Base-by-base conservation (phyloP, 2,329 filamentous ascomycete genomes). In the Fusarium nodosum region DNA sequence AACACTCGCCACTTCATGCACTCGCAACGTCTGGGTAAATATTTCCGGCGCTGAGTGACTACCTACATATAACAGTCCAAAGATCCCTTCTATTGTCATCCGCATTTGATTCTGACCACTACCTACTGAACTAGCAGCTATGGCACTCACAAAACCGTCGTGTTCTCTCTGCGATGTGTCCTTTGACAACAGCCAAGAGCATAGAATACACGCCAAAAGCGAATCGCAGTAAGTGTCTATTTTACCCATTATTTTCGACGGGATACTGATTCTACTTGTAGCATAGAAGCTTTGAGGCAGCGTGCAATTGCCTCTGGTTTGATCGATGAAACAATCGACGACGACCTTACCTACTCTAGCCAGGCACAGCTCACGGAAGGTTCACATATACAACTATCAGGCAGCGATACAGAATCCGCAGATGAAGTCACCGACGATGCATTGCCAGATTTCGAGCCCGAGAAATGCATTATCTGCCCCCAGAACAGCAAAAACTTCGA, bases 401-500 rank as follows among this genome's bases (percentile, higher is more conserved):
- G 18, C 9, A 54, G 38, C 22, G 52, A 52, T 6, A 41, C 34
- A 7, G 59, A 57, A 5, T 6, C 11, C 1, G 38, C 20, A 6
- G 28, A 20, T 6, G 28, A 51, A 3, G 20, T 3, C 9, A 3
- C n/a, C 3, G 3, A 8, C 2, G 46, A 39, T 11, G 28, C 2
- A 6, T 11, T 31, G 2, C 52, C 60, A 1, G 60, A 64, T 0
- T 82, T 79, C 44, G 60, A 64, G 7, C 69, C 75, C 0, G 69
- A 68, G 9, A 69, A 77, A 36, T 85, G 83, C 59, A 74, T 85
- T 5, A 85, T 86, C 68, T 86, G 84, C 74, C 71, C 74, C 3
- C 46, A 68, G 2, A 36, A 33, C 7, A 79, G 67, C 4, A 12
- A 61, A 1, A 72, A 59, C 22, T 77, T 85, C 9, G 73, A 79